phyloP scores from a whole-genome alignment of 768 basidiomycete species.

The Kwoniella sp. region DNA sequence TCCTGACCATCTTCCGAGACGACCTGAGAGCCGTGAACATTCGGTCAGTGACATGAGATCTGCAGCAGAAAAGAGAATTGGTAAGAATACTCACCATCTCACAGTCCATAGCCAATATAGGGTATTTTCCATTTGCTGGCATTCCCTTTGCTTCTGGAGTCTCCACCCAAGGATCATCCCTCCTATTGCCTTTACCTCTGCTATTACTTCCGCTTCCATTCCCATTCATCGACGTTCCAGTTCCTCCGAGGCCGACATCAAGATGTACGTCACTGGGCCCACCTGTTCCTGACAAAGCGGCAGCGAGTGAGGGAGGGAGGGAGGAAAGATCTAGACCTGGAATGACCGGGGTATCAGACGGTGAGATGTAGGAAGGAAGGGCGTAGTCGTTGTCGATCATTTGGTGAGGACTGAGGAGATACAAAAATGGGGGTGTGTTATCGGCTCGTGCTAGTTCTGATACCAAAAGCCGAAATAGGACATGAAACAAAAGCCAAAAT shows the following conservation, averaged over 20 bases:
- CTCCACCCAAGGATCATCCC: conserved; percentile 72
- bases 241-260: conserved; percentile 20
- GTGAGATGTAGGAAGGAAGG: conserved; percentile 78
- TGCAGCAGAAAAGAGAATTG: too few species aligned
- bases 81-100: conserved; percentile 94
- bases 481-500: too few species aligned
- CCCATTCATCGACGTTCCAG: conserved; percentile 19
- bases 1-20: conserved; percentile 86
- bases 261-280: conserved; percentile 16
- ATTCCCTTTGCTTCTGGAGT: conserved; percentile 62
- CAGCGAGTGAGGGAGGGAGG: conserved; percentile 2
- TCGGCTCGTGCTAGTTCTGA: conserved; percentile 43
- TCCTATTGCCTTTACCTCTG: conserved; percentile 38
- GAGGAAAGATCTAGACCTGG: conserved; percentile 21
- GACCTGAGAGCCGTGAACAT: conserved; percentile 62
- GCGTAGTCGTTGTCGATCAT: conserved; percentile 96
- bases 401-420: conserved; percentile 74
- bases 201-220: conserved; percentile 3
- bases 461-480: too few species aligned
- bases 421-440: conserved; percentile 68
- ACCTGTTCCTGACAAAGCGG: conserved; percentile 8
- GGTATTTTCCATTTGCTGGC: conserved; percentile 36
- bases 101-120: conserved; percentile 85
- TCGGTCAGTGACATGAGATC: too few species aligned
- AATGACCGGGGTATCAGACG: conserved; percentile 37